Percentiles rank a stretch among this genome's conserved stretches.
Evolutionary conservation across 148 eudicot species (phyloP).

Genomic region (Pharnaceum exiguum): DNA sequence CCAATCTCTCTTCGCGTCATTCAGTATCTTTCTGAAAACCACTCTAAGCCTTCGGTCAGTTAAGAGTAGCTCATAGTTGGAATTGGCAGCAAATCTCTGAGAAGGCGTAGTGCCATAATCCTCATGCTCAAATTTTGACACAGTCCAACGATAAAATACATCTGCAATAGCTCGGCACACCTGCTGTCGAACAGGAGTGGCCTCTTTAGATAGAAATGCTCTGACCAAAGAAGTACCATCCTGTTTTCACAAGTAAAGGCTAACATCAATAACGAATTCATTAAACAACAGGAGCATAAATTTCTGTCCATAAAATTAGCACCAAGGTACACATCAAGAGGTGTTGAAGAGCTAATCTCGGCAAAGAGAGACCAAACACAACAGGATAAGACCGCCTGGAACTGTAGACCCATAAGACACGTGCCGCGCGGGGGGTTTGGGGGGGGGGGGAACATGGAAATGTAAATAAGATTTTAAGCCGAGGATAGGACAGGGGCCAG

Average conservation of each 20-base stretch:
- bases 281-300: not conserved
- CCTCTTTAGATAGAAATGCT: slow-evolving; percentile 60
- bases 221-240: slow-evolving; percentile 72
- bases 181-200: slow-evolving; percentile 52
- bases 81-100: slow-evolving; percentile 18
- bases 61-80: slow-evolving; percentile 43
- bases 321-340: too few species aligned
- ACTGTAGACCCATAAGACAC: too few species aligned
- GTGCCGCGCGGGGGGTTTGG: too few species aligned
- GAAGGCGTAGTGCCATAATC: slow-evolving; percentile 16
- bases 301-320: not conserved
- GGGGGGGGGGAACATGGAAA: too few species aligned
- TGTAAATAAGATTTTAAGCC: too few species aligned
- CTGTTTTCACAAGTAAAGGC: slow-evolving; percentile 30
- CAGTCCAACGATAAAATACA: slow-evolving; percentile 55
- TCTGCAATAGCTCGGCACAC: slow-evolving; percentile 58
- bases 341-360: too few species aligned
- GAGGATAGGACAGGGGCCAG: too few species aligned
- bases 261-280: not conserved
- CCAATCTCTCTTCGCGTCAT: slow-evolving; percentile 59
- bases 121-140: slow-evolving; percentile 22
- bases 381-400: too few species aligned
- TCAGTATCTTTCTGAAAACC: slow-evolving; percentile 46
- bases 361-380: too few species aligned
- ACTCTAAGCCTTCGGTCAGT: slow-evolving; percentile 73